Base-by-base conservation (phyloP, 169 alveolate genomes). In the Toxoplasma gondii region DNA sequence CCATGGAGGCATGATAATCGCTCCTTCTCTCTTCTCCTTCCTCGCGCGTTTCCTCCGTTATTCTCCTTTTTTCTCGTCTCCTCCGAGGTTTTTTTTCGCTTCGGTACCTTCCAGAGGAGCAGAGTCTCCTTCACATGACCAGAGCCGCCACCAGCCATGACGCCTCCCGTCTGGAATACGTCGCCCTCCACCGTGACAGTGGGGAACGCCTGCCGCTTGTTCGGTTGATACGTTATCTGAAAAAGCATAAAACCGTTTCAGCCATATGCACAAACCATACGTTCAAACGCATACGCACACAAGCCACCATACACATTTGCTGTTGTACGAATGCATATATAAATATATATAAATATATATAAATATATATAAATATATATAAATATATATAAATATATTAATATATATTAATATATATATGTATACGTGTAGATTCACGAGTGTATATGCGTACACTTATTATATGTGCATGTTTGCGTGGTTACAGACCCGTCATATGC, bases 111-210 rank as follows among this genome's bases (percentile, higher is more conserved):
- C 88, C 88, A 91, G n/a, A 58, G 45, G 31, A 91, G 94, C 74
- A 91, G 81, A 80, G 94, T 91, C 64, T 91, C 88, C 49, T 70
- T 70, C 82, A 91, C 88, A 41, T 74, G 88, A 31, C 88, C 39
- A 45, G 82, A 88, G 80, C 88, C 58, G 41, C 94, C 94, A 24
- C 94, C 94, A 9, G 94, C 43, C 94, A 91, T 91, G 94, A 82
- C 78, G 49, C 95, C 95, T 39, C 93, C 92, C 1, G 92, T 44
- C 58, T 92, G 91, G 64, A 81, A 92, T 34, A 92, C 91, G 81
- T 92, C 95, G 27, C 95, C 95, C 53, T 92, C 95, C 27, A n/a
- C 74, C 24, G 95, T 92, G 39, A 86, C 95, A 24, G 95, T 82
- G 38, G 93, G 95, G 54, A 83, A 92, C 53, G 95, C 95, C 36